Evolutionary conservation across 2,329 filamentous ascomycete genomes (phyloP).

Genomic region (Monosporascus sp.): DNA sequence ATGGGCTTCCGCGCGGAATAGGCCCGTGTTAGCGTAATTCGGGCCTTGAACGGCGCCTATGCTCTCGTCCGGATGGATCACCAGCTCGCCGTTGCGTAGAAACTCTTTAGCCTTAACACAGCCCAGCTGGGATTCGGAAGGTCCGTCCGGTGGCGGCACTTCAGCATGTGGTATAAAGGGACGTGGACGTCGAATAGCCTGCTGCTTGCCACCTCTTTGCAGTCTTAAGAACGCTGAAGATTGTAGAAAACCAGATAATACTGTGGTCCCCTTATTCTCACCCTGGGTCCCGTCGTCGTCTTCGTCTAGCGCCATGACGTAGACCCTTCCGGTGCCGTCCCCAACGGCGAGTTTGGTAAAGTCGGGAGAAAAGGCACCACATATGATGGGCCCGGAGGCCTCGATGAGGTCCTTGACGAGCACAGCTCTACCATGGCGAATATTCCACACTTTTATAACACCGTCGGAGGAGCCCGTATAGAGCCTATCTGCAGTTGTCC

Average conservation of each 20-base stretch:
- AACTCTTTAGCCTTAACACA: slow-evolving; percentile 23
- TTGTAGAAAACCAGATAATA: slow-evolving; percentile 13
- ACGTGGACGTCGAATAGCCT: slow-evolving; percentile 38
- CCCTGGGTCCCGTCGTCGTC: slow-evolving; percentile 31
- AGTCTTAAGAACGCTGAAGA: slow-evolving; percentile 25
- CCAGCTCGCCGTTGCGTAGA: slow-evolving; percentile 37
- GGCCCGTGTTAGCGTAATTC: slow-evolving; percentile 39
- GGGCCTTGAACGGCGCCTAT: slow-evolving; percentile 54
- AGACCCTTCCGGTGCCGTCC: slow-evolving; percentile 57
- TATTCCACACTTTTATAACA: slow-evolving; percentile 58
- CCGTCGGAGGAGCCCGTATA: slow-evolving; percentile 63
- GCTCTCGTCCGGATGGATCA: slow-evolving; percentile 37
- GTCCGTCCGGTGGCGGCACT: slow-evolving; percentile 33
- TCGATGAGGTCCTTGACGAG: slow-evolving; percentile 50
- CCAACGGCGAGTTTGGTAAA: slow-evolving; percentile 51
- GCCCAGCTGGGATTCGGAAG: slow-evolving; percentile 19
- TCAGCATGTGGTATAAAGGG: slow-evolving; percentile 47
- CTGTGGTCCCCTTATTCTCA: slow-evolving; percentile 5
- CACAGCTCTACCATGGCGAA: slow-evolving; percentile 38
- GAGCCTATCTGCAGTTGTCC: slow-evolving; percentile 48
- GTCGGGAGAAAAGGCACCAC: slow-evolving; percentile 54
- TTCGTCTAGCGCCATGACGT: slow-evolving; percentile 46
- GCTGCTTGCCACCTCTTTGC: slow-evolving; percentile 25
- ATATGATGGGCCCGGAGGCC: slow-evolving; percentile 51
- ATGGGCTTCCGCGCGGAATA: slow-evolving; percentile 47